Conservation (phyloP, 2,329 filamentous ascomycete genomes). For the Pseudogymnoascus sp. region DNA sequence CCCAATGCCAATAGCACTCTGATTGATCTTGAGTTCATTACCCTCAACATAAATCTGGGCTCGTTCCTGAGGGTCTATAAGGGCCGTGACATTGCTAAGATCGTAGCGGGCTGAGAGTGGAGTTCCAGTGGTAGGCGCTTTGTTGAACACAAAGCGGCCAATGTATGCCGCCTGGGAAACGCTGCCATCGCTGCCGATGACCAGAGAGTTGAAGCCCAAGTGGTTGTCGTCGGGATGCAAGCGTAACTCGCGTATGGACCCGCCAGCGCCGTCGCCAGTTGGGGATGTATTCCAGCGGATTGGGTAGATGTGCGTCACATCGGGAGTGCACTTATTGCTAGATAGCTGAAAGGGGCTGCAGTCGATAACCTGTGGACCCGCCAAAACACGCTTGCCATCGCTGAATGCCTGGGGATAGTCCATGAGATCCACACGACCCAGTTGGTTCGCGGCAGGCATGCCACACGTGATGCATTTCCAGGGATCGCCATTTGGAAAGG, state of each 20-base stretch:
- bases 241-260: constrained; percentile 36
- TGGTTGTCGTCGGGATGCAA: constrained; percentile 41
- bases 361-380: constrained; percentile 28
- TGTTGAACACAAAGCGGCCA: constrained; percentile 36
- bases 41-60: constrained; percentile 24
- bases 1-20: constrained; percentile 32
- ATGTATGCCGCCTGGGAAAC: constrained; percentile 29
- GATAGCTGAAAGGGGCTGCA: constrained; percentile 31
- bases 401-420: constrained; percentile 41
- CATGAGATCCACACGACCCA: constrained; percentile 17
- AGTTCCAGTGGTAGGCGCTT: constrained; percentile 26
- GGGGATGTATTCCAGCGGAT: constrained; percentile 32
- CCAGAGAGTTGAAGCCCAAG: constrained; percentile 37
- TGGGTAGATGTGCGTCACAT: constrained; percentile 35
- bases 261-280: constrained; percentile 30
- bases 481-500: constrained; percentile 37
- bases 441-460: constrained; percentile 30
- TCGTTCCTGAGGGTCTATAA: constrained; percentile 25
- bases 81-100: constrained; percentile 33
- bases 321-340: constrained; percentile 33
- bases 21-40: constrained; percentile 27
- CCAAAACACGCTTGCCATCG: constrained; percentile 33
- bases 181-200: constrained; percentile 14
- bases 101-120: constrained; percentile 34
- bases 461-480: constrained; percentile 45